A percentile compares a stretch with the other conserved stretches of the same genome.
Conservation (phyloP, 192 early-diverging fungal species). For the Umbelopsis ramanniana region DNA sequence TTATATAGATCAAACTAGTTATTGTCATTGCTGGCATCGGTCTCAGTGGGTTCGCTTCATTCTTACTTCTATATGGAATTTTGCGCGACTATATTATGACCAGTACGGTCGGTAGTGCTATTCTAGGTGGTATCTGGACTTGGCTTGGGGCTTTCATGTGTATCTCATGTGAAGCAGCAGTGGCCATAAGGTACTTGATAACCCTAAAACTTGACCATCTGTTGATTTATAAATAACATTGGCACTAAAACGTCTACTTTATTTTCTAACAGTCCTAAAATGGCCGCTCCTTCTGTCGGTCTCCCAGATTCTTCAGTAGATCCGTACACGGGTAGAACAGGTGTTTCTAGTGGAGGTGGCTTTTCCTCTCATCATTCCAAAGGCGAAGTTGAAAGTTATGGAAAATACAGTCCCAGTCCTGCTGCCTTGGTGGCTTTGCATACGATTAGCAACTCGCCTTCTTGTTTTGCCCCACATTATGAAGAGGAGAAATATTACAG, state of each 20-base stretch:
- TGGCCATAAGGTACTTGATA: conserved; percentile 14
- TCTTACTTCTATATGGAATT: conserved; percentile 39
- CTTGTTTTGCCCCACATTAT: neutral
- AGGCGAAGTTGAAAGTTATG: neutral
- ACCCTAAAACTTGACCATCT: too few relatives aligned
- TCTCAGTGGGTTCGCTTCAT: conserved; percentile 31
- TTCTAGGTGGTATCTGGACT: conserved; percentile 35
- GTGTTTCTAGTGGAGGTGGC: neutral
- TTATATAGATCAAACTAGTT: conserved; percentile 28
- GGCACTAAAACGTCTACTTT: neutral
- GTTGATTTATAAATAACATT: neutral
- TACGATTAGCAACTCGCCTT: neutral
- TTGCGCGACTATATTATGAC: conserved; percentile 32
- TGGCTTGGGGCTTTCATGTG: conserved; percentile 32
- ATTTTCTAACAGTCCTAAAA: conserved; percentile 8
- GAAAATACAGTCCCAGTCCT: conserved; percentile 1
- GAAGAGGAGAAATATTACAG: conserved; percentile 6
- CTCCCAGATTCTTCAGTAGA: conserved; percentile 21
- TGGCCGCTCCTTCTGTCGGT: conserved; percentile 7
- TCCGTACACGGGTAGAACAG: neutral
- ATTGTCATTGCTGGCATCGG: conserved; percentile 32
- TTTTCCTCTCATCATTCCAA: neutral
- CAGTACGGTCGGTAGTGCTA: conserved; percentile 23
- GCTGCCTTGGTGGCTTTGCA: conserved; percentile 1
- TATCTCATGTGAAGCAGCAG: conserved; percentile 29